Base-by-base conservation (phyloP, 2,329 filamentous ascomycete species). In the Cladophialophora psammophila region DNA sequence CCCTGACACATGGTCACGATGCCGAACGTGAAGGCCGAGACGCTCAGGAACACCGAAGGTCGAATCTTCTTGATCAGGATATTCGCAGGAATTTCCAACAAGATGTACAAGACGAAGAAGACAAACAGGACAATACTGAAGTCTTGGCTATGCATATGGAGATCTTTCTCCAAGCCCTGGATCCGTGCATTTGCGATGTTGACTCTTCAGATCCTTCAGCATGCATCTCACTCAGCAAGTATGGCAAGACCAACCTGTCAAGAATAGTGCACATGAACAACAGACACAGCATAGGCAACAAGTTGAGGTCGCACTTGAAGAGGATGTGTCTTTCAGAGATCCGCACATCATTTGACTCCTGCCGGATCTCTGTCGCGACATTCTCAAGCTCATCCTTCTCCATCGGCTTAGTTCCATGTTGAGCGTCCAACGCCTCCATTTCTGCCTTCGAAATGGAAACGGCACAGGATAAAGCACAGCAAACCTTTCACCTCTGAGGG, bases 181-280 rank as follows among this genome's bases (percentile, higher is more conserved):
- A 83, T 74, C 2, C 81, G 76, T 4, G 81, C 82, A 73, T 83
- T 83, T 34, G 80, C 81, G 59, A 84, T 83, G 68, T 81, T 81
- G 26, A 59, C 56, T 48, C 56, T 59, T 18, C 31, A 10, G 5
- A 13, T 5, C 18, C 15, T 20, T 59, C 38, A 59, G 26, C 15
- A n/a, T 10, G 26, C 31, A 31, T 18, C 52, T 34, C 26, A 3
- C 45, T 26, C 13, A 0, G 18, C 0, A 6, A 2, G 45, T 5
- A 50, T 31, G 8, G 45, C 8, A 12, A 6, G 12, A 53, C 59
- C 32, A 18, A 57, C 52, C 66, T 40, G 31, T 67, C 15, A 7
- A 83, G 71, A 60, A 83, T 82, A 1, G 79, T 76, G 34, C 81
- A 74, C n/a, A 82, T 71, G 66, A 80, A 82, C 1, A 85, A 72